Conservation (phyloP, 345 rosid genomes). For the Aegle marmelos region DNA sequence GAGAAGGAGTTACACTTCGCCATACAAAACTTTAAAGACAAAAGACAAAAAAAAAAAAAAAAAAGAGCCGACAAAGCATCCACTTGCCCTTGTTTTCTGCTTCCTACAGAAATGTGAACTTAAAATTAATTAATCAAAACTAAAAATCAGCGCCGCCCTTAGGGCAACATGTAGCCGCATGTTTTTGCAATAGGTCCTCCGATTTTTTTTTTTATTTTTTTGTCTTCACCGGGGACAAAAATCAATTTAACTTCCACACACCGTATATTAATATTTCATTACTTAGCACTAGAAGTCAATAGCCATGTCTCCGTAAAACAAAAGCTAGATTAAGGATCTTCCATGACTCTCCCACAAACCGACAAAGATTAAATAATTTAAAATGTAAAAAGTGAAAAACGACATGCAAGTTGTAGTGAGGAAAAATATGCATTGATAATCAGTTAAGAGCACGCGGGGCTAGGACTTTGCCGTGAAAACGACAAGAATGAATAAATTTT, state of each 20-base stretch:
- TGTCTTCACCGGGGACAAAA: not conserved
- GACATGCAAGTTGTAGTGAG: not conserved
- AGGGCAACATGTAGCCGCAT: not conserved
- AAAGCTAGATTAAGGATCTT: not conserved
- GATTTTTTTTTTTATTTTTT: too few species aligned
- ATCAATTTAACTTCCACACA: not conserved
- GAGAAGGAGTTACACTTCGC: too few species aligned
- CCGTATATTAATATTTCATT: too few species aligned
- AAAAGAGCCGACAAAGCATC: not conserved
- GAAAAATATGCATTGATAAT: not conserved
- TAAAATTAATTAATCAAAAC: too few species aligned
- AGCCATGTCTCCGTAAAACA: not conserved
- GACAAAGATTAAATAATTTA: not conserved
- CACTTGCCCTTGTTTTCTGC: not conserved
- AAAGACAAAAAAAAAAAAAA: too few species aligned
- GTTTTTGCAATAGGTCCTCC: not conserved
- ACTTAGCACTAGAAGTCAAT: not conserved
- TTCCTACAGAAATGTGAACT: too few species aligned
- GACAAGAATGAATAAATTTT: not conserved
- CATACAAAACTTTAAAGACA: not conserved
- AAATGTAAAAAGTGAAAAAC: not conserved
- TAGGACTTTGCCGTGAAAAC: not conserved
- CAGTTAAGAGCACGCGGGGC: not conserved
- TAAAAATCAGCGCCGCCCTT: constrained; percentile 5
- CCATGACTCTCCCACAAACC: not conserved